These are phyloP conservation scores for Globisporangium barbulae DNA, from an alignment of 352 stramenopile species.

Conservation along the genomic window DNA sequence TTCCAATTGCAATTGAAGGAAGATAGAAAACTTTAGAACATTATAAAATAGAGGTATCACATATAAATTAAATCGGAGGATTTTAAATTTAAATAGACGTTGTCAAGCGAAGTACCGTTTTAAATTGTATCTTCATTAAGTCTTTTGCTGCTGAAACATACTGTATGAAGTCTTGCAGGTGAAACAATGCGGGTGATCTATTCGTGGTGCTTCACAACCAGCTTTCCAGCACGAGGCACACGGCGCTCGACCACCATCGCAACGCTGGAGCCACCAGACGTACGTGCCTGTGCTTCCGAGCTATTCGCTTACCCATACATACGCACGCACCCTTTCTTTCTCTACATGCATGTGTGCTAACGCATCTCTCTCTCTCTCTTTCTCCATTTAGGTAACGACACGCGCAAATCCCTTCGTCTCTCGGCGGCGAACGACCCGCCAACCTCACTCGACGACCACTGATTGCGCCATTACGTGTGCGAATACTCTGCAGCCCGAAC, in stretches of 20 bases:
- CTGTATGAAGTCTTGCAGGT: neutral
- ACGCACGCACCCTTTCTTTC: neutral
- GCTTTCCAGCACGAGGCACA: neutral
- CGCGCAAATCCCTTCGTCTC: neutral
- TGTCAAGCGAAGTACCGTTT: neutral
- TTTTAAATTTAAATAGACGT: neutral
- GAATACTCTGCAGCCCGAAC: neutral
- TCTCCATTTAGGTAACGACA: neutral
- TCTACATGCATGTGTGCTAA: neutral
- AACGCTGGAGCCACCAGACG: constrained; percentile 2
- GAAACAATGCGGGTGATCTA: constrained; percentile 1
- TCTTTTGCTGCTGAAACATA: neutral
- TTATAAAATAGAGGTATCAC: neutral
- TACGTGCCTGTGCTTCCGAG: neutral
- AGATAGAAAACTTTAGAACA: neutral
- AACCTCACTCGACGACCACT: neutral
- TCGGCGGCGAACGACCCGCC: neutral
- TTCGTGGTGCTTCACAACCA: constrained; percentile 4
- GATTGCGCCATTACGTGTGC: constrained; percentile 1
- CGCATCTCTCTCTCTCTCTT: neutral
- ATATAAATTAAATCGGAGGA: neutral
- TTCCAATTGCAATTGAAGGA: constrained; percentile 4
- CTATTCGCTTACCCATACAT: neutral
- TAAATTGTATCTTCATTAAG: neutral
- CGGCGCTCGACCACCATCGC: constrained; percentile 4